Base-by-base conservation (phyloP, 2,329 filamentous ascomycete genomes). In the Dactylellina leptospora region DNA sequence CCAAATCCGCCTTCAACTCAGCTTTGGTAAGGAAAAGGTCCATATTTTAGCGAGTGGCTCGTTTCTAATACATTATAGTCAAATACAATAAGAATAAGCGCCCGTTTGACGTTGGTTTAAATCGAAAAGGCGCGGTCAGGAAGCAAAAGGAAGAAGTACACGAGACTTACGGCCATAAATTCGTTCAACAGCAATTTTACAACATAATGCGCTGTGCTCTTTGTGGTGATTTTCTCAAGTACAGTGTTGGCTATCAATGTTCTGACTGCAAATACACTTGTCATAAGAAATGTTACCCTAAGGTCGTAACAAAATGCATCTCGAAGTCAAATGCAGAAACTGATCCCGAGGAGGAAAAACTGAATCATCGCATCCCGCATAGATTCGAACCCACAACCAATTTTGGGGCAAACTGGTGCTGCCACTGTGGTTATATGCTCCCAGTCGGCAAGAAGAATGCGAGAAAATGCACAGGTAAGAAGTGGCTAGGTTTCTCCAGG, bases 161-260 rank as follows among this genome's bases (percentile, higher is more conserved):
- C 82, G 95, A 99, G 82, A 96, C 97, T 84, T 97, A 96, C 79
- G 95, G 95, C 51, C 95, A 99, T 88, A 99, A 97, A 82, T 99
- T 99, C 79, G 89, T 97, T 62, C 91, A 95, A 78, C 93, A 97
- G 80, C 95, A 97, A 80, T 99, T 99, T 81, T 99, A 97, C 88
- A 99, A 97, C 85, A 97, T 99, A 79, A 99, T 99, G 95, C 93
- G 95, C 74, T 99, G 95, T 81, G 95, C 95, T 11, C 87, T 97
- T 33, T 99, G 95, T 79, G 95, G 93, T 71, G 95, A 99, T 76
- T 97, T 99, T 78, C 89, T 99, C 82, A 99, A 97, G 79, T 97
- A 97, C 80, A 96, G 93, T 51, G 91, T 95, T 20, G 95, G 95
- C 74, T 99, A 99, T 93, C 95, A 99, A 82, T 99, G 95, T 81